Evolutionary conservation across 192 early-diverging fungal species (phyloP), one percentile per base, ranked within the genome.

Genomic region (Coemansia sp.): DNA sequence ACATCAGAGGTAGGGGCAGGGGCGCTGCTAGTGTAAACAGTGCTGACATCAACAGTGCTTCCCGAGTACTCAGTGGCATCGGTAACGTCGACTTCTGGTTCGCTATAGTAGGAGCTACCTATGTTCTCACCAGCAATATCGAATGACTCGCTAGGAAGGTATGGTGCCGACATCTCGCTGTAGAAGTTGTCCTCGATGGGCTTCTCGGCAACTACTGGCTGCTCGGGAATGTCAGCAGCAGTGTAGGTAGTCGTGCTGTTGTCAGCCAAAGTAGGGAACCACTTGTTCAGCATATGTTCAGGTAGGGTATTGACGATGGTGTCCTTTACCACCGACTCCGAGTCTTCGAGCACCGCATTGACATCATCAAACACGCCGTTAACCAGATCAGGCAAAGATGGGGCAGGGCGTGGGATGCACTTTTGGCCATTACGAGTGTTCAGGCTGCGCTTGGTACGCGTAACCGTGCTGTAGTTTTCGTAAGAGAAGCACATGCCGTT

Each of bases 401-500:
- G 2, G 10, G 14, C n/a, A n/a, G 48, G 48, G 15, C 48, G 48
- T 31, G 19, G 62, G 50, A 57, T 54, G 73, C 73, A 77, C 73
- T 77, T 77, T 35, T 49, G 36, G 15, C 38, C 23, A 16, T 14
- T 50, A 20, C 19, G 28, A 4, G 19, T 21, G 28, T 28, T 15
- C 41, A 57, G 53, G 48, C 50, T 52, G 67, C 73, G 73, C 63
- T 64, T 77, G 54, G 10, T 40, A 12, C n/a, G 46, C 46, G 49
- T 37, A 16, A 52, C 13, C 51, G 44, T 40, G 26, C 46, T 44
- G 43, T 55, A 59, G 63, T 80, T 67, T 55, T 73, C 68, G 65
- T 80, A 80, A 43, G 20, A 45, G 70, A 68, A 80, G 67, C 79
- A 80, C 61, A 73, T 68, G 38, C 48, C 37, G 37, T 59, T 50